Evolutionary conservation across 2,329 filamentous ascomycete species (phyloP), one percentile per base, ranked within the genome.

Genomic region (Aspergillus fumigatus): DNA sequence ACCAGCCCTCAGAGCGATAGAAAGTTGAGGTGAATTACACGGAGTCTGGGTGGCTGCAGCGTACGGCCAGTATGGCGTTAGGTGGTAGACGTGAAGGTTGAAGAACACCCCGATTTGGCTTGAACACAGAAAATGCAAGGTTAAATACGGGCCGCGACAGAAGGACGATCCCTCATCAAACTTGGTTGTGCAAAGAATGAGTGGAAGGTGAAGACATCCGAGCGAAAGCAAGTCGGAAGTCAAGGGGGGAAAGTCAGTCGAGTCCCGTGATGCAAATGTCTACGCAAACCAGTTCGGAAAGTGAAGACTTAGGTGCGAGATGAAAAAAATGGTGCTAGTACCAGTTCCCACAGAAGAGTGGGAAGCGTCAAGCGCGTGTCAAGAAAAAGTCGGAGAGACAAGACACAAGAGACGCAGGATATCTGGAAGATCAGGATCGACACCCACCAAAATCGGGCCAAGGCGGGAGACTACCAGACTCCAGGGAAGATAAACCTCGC

Each of bases 131-230:
- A 62, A 63, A 58, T 56, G 56, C 55, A 50, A 56, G 65, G 56
- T 53, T 67, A 64, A 62, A 62, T 62, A 66, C 61, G 60, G 64
- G 62, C 63, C 62, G 63, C 65, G 59, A 61, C 59, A 62, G 62
- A 58, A 54, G 61, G 57, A 55, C 54, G 61, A 66, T 60, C 59
- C 64, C 59, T 63, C 61, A 67, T 62, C 45, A 60, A 41, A 52
- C 51, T 55, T 50, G 50, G 57, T 51, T 61, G 55, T 56, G 57
- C 54, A 60, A 53, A 27, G 57, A 55, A 51, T 59, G 56, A 53
- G 59, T 55, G 48, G 43, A 59, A 45, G 53, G 51, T 54, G 51
- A 58, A 53, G 56, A 59, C 59, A 61, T 64, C 62, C 59, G 57
- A 64, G 32, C 21, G 54, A 62, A 61, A 52, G 50, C 54, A 59